Percentiles rank a stretch among this genome's conserved stretches.
phyloP scores from a whole-genome alignment of 495 filamentous ascomycete species.

The Penicilliopsis zonata region DNA sequence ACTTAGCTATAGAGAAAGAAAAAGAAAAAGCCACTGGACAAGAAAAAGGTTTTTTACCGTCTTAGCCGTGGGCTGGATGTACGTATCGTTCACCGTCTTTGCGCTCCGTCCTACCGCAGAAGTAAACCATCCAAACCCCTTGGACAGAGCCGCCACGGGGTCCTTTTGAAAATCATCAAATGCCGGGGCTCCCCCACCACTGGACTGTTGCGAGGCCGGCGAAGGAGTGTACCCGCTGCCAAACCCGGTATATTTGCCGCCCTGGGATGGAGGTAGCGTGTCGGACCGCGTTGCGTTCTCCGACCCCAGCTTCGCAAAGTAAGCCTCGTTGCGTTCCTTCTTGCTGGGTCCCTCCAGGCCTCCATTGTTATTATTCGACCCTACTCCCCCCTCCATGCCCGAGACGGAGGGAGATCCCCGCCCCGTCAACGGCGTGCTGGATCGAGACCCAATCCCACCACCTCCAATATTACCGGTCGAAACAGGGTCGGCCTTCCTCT shows the following conservation, averaged over 20 bases:
- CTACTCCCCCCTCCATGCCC: conserved; percentile 7
- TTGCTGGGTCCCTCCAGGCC: conserved; percentile 13
- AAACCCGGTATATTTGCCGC: conserved; percentile 87
- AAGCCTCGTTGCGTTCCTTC: conserved; percentile 71
- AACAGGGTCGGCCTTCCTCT: conserved; percentile 20
- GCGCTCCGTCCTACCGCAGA: conserved; percentile 75
- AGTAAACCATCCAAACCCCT: conserved; percentile 91
- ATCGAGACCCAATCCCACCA: too few species aligned
- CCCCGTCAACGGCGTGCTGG: conserved; percentile 21
- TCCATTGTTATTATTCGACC: neutral
- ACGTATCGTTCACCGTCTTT: conserved; percentile 78
- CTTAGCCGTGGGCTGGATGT: conserved; percentile 81
- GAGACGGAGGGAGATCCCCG: conserved; percentile 20
- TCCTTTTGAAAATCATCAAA: conserved; percentile 84
- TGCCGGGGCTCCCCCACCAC: conserved; percentile 36
- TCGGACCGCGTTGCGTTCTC: conserved; percentile 69
- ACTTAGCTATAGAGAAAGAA: conserved; percentile 2
- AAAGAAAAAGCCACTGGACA: neutral
- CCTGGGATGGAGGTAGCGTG: conserved; percentile 69
- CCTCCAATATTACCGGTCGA: too few species aligned
- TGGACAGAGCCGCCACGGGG: conserved; percentile 75
- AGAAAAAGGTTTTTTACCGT: conserved; percentile 45
- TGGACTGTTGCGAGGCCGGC: conserved; percentile 15
- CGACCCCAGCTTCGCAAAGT: conserved; percentile 71
- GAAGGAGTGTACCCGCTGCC: conserved; percentile 51